Evolutionary conservation across 768 basidiomycete genomes (phyloP), one percentile per base, ranked within the genome.

Genomic region (Phylloporus sp.): DNA sequence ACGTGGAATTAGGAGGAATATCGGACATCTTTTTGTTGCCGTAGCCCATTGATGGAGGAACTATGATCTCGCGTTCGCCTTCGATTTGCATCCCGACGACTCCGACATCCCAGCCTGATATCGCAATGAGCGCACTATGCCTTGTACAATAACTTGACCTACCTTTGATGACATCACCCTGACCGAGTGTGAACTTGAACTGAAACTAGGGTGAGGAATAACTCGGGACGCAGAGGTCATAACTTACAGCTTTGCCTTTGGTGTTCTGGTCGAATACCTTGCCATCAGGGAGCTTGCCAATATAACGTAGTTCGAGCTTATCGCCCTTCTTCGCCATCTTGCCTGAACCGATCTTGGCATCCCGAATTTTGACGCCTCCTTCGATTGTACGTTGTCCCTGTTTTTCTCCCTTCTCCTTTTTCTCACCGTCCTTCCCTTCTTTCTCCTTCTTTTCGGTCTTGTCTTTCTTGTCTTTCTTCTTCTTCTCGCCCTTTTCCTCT

Each of bases 141-240:
- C 7, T 41, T 28, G 49, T 15, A 24, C 15, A 22, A 6, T 18
- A 18, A 38, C 42, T 35, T 39, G 28, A 54, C 73, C 41, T 51
- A 84, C 86, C 89, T 76, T 92, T 91, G 71, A 98, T 97, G 47
- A 98, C 95, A 66, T 95, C 87, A 23, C 91, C 91, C 52, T 80
- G 74, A 32, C 95, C 95, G 22, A 98, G 77, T 27, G 71, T 78
- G 79, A 94, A 94, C 38, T 73, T 70, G 70, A 93, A 88, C 81
- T 91, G 59, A 51, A 52, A 22, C 35, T 20, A 20, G 7, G 40
- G 22, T 50, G 31, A 23, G 35, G 28, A 45, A 41, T 11, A n/a
- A 42, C 28, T 47, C 48, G n/a, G 40, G 15, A 47, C n/a, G 39
- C 18, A 55, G 36, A 43, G 35, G 31, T 22, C 16, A 15, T 24